Base-by-base conservation (phyloP, 129 eudicot species). In the Apium graveolens region DNA sequence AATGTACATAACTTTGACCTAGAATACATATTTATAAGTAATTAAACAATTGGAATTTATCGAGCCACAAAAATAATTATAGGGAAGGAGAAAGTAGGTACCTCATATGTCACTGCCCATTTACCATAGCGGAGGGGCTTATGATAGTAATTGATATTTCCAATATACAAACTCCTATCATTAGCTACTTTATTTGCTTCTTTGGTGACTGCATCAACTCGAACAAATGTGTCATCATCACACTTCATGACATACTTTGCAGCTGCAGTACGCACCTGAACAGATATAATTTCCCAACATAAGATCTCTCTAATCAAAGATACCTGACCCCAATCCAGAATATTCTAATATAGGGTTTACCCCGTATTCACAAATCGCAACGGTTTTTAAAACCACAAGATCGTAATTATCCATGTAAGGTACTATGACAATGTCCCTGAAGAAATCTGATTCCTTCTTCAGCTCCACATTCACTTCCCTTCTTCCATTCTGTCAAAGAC, bases 341-440 rank as follows among this genome's bases (percentile, higher is more conserved):
- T 43, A 41, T 20, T 17, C 34, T 55, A 79, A 7, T 53, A 10
- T 1, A 38, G 24, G 46, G 76, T 97, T 87, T 83, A 90, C 97
- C 90, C 97, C 99, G 79, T 88, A 92, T 79, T 92, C 96, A 74
- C 92, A 90, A 49, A 92, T 92, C 4, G 99, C 99, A 43, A 96
- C 86, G 21, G 99, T 96, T 83, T 96, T 96, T 89, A 92, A 78
- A 31, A 92, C 96, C 72, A 96, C 97, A 62, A 96, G 99, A 68
- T 92, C 97, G 63, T 96, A 96, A 81, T 92, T 90, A 76, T 96
- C 99, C 91, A 90, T 89, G 84, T 88, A 92, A 44, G 97, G 97
- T 60, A 92, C 97, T 71, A 92, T 88, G 24, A 92, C 90, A 78
- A 92, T 90, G 82, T 92, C 97, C 8, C 97, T 93, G 69, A 92